Evolutionary conservation across 805 yeast genomes (phyloP).

Genomic region (Starmerella etchellsii): DNA sequence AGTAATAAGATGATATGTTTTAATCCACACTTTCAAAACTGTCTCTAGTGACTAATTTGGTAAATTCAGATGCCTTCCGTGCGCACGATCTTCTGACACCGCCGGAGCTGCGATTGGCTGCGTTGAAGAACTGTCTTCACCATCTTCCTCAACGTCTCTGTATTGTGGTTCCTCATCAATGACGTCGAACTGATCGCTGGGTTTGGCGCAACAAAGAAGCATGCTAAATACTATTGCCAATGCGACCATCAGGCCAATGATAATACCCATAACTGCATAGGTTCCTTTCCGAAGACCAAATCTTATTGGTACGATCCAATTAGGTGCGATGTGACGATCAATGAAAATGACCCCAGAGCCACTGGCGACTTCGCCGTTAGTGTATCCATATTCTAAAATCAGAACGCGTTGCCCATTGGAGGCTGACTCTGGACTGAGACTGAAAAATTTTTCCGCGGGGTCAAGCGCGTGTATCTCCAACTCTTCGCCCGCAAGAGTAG

Average conservation of each 20-base stretch:
- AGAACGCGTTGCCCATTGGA: slow-evolving; percentile 22
- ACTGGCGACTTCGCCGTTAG: slow-evolving; percentile 15
- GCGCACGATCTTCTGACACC: slow-evolving; percentile 22
- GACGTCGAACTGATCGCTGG: slow-evolving; percentile 6
- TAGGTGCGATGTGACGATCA: slow-evolving; percentile 26
- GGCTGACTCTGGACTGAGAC: slow-evolving; percentile 16
- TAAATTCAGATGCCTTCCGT: slow-evolving; percentile 23
- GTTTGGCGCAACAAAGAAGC: slow-evolving; percentile 7
- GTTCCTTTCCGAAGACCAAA: slow-evolving; percentile 26
- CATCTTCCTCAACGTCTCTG: slow-evolving; percentile 6
- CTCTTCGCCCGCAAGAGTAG: slow-evolving; percentile 22
- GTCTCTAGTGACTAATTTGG: too few relatives aligned
- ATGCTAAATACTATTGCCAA: slow-evolving; percentile 9
- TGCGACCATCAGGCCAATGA: slow-evolving; percentile 14
- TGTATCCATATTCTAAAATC: slow-evolving; percentile 17
- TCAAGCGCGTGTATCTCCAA: slow-evolving; percentile 21
- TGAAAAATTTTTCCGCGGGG: slow-evolving; percentile 9
- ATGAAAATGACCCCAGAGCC: slow-evolving; percentile 25
- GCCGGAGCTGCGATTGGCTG: slow-evolving; percentile 22
- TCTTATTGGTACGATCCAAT: slow-evolving; percentile 27
- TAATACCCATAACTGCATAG: slow-evolving; percentile 21
- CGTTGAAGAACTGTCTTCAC: not conserved
- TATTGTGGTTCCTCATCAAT: slow-evolving; percentile 1
- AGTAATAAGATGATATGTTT: too few relatives aligned
- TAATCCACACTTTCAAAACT: too few relatives aligned